Evolutionary conservation across 2,329 filamentous ascomycete species (phyloP).

Genomic region (Cladorrhinum sp.): DNA sequence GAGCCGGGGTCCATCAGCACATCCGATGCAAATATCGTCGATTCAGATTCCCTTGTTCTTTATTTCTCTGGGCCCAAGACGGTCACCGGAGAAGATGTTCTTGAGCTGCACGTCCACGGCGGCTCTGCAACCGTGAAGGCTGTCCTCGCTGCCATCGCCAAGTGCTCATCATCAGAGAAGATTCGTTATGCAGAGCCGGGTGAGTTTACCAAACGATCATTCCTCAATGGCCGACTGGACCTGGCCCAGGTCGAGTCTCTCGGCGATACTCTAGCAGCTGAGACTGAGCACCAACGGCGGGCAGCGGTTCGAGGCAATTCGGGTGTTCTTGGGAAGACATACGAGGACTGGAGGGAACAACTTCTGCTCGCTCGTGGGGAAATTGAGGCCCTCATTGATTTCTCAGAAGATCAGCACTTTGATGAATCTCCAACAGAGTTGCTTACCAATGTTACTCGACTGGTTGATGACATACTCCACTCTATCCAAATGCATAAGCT

Average conservation of each 20-base stretch:
- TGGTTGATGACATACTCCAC: slow-evolving; percentile 59
- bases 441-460: slow-evolving; percentile 62
- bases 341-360: slow-evolving; percentile 76
- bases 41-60: slow-evolving; percentile 75
- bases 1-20: slow-evolving; percentile 38
- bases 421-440: slow-evolving; percentile 78
- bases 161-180: slow-evolving; percentile 35
- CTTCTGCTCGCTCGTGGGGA: slow-evolving; percentile 82
- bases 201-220: slow-evolving; percentile 91
- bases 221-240: slow-evolving; percentile 80
- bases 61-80: slow-evolving; percentile 79
- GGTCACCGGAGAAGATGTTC: slow-evolving; percentile 86
- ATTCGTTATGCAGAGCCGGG: slow-evolving; percentile 91
- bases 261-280: slow-evolving; percentile 59
- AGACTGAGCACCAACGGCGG: slow-evolving; percentile 90
- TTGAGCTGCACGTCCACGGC: slow-evolving; percentile 94
- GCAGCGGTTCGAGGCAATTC: slow-evolving; percentile 77
- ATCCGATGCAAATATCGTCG: slow-evolving; percentile 54
- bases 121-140: slow-evolving; percentile 85
- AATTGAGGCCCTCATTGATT: slow-evolving; percentile 93
- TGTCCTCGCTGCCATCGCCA: slow-evolving; percentile 72
- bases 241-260: slow-evolving; percentile 76
- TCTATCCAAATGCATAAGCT: slow-evolving; percentile 67
- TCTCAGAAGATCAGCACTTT: slow-evolving; percentile 95
- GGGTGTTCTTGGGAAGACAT: slow-evolving; percentile 66